Evolutionary conservation across 345 rosid genomes (phyloP).

Genomic region (Ceriops zippeliana): DNA sequence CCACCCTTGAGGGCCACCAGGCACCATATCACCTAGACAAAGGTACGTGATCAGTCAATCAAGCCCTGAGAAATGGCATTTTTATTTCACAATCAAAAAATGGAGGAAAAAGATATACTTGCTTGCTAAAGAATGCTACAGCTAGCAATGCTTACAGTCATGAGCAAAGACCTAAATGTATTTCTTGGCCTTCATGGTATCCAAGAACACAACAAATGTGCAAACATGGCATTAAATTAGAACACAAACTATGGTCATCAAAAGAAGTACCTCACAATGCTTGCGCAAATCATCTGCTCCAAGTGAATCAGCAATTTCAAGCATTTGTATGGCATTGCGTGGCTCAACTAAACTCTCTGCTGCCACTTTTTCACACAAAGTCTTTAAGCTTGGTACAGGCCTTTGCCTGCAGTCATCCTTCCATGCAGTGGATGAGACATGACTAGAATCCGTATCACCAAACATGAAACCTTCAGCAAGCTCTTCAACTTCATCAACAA

Average conservation of each 20-base stretch:
- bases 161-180: too few relatives aligned
- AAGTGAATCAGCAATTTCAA: constrained; percentile 94
- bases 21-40: too few relatives aligned
- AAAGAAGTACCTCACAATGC: constrained; percentile 74
- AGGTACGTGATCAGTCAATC: too few relatives aligned
- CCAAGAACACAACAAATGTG: too few relatives aligned
- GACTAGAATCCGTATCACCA: constrained; percentile 40
- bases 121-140: too few relatives aligned
- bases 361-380: constrained; percentile 86
- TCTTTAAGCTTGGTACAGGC: constrained; percentile 65
- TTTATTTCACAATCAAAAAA: too few relatives aligned
- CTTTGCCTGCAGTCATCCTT: constrained; percentile 33
- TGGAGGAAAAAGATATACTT: too few relatives aligned
- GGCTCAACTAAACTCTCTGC: constrained; percentile 92
- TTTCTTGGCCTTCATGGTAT: too few relatives aligned
- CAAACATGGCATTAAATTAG: too few relatives aligned
- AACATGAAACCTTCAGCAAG: constrained; percentile 63
- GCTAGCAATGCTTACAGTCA: too few relatives aligned
- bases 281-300: constrained; percentile 77
- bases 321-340: constrained; percentile 74
- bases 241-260: neutral
- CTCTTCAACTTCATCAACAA: constrained; percentile 42
- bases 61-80: too few relatives aligned
- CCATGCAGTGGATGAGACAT: constrained; percentile 19
- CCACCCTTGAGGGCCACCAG: too few relatives aligned